Percentiles rank a stretch among this genome's conserved stretches.
These are phyloP conservation scores for Echium plantagineum DNA, from an alignment of 257 asterid genomes.

Conservation along the genomic window DNA sequence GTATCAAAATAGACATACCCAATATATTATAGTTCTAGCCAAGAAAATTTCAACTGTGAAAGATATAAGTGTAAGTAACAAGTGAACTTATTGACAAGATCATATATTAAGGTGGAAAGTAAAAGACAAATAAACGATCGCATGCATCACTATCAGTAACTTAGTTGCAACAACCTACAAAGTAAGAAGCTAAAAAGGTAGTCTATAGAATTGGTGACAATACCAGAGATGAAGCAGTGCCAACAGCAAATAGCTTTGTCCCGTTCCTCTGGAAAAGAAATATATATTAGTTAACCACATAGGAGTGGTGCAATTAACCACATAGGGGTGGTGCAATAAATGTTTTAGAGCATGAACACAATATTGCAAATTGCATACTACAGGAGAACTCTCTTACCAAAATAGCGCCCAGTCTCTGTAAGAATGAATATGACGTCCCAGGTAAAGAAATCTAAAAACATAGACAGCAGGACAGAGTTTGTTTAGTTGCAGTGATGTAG, in stretches of 20 bases:
- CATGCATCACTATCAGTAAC: neutral
- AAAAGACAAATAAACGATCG: neutral
- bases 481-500: neutral
- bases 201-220: neutral
- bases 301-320: neutral
- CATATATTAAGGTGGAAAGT: no score
- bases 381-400: constrained; percentile 33
- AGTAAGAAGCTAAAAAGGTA: neutral
- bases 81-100: no score
- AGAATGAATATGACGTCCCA: constrained; percentile 62
- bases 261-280: constrained; percentile 64
- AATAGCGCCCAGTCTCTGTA: constrained; percentile 82
- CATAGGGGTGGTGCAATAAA: neutral
- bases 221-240: constrained; percentile 95
- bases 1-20: no score
- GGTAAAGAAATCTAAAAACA: constrained; percentile 50
- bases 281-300: neutral
- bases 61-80: no score
- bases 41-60: no score
- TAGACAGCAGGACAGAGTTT: constrained; percentile 8
- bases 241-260: constrained; percentile 85
- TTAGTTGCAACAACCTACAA: neutral
- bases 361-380: neutral
- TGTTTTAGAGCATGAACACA: neutral
- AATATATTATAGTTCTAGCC: no score